Evolutionary conservation across 2,329 filamentous ascomycete species (phyloP), one percentile per base, ranked within the genome.

Genomic region (Byssothecium circinans): DNA sequence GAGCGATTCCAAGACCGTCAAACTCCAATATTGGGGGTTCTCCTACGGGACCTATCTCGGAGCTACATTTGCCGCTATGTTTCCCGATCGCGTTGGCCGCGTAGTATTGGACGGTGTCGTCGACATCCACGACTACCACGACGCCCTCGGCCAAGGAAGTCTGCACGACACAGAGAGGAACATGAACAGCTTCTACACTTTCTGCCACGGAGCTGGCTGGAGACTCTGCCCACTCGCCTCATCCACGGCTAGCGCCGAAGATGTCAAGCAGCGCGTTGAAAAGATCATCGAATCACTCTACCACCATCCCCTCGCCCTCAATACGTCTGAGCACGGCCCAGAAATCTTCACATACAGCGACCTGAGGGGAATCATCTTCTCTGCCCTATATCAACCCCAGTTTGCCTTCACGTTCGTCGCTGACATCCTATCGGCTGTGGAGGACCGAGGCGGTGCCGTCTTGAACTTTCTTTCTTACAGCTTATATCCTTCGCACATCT

Each of bases 21-120:
- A 48, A 17, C 35, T 43, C 3, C 41, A 27, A 15, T 40, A 42
- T 20, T 42, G 40, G 40, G 78, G 77, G 3, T 70, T 78, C 45
- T 75, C 72, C 6, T 80, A 80, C 42, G 78, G 78, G 1, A 75
- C 77, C 0, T 68, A 74, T 23, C 64, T 73, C 5, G 70, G 70
- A 1, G 53, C 57, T 0, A 72, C 68, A 1, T 72, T 72, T 43
- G 67, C 68, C 4, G 66, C 65, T 22, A 70, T 73, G 68, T 71
- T 64, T 36, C 68, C 70, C 3, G 57, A 68, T 17, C 65, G 68
- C n/a, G 61, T 72, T 10, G 64, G 62, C 1, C 60, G 67, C 12
- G 17, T 68, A 8, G 48, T 71, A 7, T 54, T 80, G 1, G 78
- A 80, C 52, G 77, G 75, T 4, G 74, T 79, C 3, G 72, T 76